phyloP scores from a whole-genome alignment of 1,284 basidiomycete species.

The Cutaneotrichosporon sp. region DNA sequence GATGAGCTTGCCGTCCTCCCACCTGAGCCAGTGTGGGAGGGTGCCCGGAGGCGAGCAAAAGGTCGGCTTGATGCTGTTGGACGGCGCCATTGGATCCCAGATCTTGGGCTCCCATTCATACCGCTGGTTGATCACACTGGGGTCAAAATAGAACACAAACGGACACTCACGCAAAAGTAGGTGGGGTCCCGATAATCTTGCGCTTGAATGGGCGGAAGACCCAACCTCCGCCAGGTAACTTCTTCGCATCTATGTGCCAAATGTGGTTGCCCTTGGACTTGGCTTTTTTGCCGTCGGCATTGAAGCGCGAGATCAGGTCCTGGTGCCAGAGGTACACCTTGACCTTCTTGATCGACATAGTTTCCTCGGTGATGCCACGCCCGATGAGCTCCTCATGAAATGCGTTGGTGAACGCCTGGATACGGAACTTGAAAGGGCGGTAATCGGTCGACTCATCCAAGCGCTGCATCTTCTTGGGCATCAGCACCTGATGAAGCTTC shows the following conservation, averaged over 20 bases:
- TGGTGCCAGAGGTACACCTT: conserved; percentile 94
- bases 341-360: conserved; percentile 67
- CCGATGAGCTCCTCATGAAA: conserved; percentile 74
- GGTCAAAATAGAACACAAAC: neutral
- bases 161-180: conserved; percentile 64
- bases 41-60: conserved; percentile 70
- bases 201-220: conserved; percentile 87
- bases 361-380: conserved; percentile 57
- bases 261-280: conserved; percentile 99
- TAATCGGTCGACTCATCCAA: conserved; percentile 94
- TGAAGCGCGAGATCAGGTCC: conserved; percentile 92
- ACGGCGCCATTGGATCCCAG: conserved; percentile 92
- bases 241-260: conserved; percentile 97
- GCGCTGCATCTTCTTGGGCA: conserved; percentile 97
- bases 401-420: conserved; percentile 96
- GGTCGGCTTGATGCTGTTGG: conserved; percentile 69
- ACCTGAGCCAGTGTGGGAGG: conserved; percentile 80
- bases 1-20: conserved; percentile 67
- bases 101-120: conserved; percentile 93
- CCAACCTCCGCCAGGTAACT: conserved; percentile 73
- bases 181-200: conserved; percentile 76
- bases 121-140: conserved; percentile 62
- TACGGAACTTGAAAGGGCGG: conserved; percentile 98
- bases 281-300: conserved; percentile 98
- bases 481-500: conserved; percentile 94